phyloP scores from a whole-genome alignment of 129 eudicot genomes.

The Daucus carota region DH1_v3.0 NC_030388.2:32670501-32671000 shows the following conservation, averaged over 20 bases:
- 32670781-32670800: constrained; percentile 57
- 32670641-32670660: constrained; percentile 81
- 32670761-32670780: constrained; percentile 52
- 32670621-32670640: constrained; percentile 87
- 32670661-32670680: constrained; percentile 85
- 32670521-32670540: constrained; percentile 50
- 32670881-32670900: constrained; percentile 1
- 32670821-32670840: constrained; percentile 58
- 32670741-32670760: constrained; percentile 74
- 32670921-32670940: constrained; percentile 1
- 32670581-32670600: constrained; percentile 62
- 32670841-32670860: constrained; percentile 6
- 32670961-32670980: constrained; percentile 4
- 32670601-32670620: constrained; percentile 73
- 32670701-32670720: constrained; percentile 62
- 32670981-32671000: background rate
- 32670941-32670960: constrained; percentile 6
- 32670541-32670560: constrained; percentile 58
- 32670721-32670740: constrained; percentile 58
- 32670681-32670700: constrained; percentile 45
- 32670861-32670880: background rate
- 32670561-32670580: constrained; percentile 74
- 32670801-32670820: constrained; percentile 75
- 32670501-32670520: constrained; percentile 72
- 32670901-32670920: background rate